phyloP scores from a whole-genome alignment of 495 filamentous ascomycete genomes.

The Neurospora sp. region DNA sequence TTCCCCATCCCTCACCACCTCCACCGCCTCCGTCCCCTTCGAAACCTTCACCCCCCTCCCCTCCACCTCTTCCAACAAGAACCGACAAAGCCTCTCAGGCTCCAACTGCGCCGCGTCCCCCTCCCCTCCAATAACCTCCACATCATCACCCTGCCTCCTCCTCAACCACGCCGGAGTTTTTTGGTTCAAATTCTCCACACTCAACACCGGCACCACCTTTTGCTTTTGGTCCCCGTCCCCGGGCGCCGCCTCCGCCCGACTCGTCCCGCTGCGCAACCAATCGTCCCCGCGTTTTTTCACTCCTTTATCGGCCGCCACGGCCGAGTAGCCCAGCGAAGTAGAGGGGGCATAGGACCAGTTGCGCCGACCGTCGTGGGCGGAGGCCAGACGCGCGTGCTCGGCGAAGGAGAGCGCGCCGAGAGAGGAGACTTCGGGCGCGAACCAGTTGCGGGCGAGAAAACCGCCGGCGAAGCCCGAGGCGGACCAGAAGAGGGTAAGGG shows the following conservation, averaged over 20 bases:
- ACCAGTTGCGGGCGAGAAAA: slow-evolving; percentile 70
- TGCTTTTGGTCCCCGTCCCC: slow-evolving; percentile 20
- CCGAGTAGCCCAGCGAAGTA: slow-evolving; percentile 46
- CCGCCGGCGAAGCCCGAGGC: slow-evolving; percentile 68
- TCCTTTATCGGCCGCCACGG: slow-evolving; percentile 19
- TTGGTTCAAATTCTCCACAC: background rate
- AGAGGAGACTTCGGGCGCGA: slow-evolving; percentile 38
- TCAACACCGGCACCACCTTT: slow-evolving; percentile 7
- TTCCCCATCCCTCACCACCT: slow-evolving; percentile 37
- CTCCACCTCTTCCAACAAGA: slow-evolving; percentile 47
- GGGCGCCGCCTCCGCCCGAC: slow-evolving; percentile 49
- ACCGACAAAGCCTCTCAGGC: slow-evolving; percentile 52
- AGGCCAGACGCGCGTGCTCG: slow-evolving; percentile 54
- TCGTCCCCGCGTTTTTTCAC: slow-evolving; percentile 38
- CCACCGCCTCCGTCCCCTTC: slow-evolving; percentile 48
- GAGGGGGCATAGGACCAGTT: slow-evolving; percentile 63
- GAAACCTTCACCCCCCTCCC: slow-evolving; percentile 56
- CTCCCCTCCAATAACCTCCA: slow-evolving; percentile 55
- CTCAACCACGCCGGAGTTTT: slow-evolving; percentile 51
- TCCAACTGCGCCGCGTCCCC: slow-evolving; percentile 56
- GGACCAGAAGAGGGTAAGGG: slow-evolving; percentile 53
- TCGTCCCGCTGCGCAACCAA: slow-evolving; percentile 54
- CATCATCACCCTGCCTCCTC: slow-evolving; percentile 33
- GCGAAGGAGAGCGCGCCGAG: slow-evolving; percentile 60
- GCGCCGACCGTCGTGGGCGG: slow-evolving; percentile 44